Percentiles rank a stretch among this genome's conserved stretches.
phyloP scores from a whole-genome alignment of 805 yeast species.

The Barnettozyma siamensis region DNA sequence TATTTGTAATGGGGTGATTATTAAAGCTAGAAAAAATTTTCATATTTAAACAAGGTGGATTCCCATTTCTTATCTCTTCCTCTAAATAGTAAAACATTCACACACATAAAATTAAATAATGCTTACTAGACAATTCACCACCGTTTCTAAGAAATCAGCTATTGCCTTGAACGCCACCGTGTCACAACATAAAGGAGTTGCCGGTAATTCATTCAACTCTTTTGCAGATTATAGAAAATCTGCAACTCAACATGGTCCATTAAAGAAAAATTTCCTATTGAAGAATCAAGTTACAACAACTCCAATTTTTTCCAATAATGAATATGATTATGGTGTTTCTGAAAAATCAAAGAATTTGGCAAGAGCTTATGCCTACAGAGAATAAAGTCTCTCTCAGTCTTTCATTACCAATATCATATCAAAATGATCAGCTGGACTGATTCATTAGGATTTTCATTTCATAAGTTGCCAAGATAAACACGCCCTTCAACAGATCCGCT shows the following conservation, averaged over 20 bases:
- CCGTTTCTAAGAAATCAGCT: constrained; percentile 16
- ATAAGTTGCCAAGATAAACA: no score
- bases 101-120: not conserved
- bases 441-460: no score
- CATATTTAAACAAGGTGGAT: not conserved
- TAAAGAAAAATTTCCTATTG: constrained; percentile 20
- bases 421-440: not conserved
- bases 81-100: no score
- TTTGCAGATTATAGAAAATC: constrained; percentile 34
- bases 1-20: not conserved
- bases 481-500: no score
- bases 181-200: constrained; percentile 5
- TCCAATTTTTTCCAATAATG: constrained; percentile 16
- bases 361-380: constrained; percentile 18
- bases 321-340: constrained; percentile 22
- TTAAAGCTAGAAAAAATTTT: no score
- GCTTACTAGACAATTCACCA: constrained; percentile 6
- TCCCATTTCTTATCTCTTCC: not conserved
- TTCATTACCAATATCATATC: no score
- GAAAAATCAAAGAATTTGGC: constrained; percentile 20
- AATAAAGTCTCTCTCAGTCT: no score
- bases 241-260: constrained; percentile 34
- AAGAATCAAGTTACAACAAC: constrained; percentile 8
- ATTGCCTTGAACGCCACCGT: constrained; percentile 14
- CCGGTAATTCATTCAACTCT: constrained; percentile 31